Evolutionary conservation across 1,284 basidiomycete genomes (phyloP), one percentile per base, ranked within the genome.

Genomic region (Cryptococcus sp.): DNA sequence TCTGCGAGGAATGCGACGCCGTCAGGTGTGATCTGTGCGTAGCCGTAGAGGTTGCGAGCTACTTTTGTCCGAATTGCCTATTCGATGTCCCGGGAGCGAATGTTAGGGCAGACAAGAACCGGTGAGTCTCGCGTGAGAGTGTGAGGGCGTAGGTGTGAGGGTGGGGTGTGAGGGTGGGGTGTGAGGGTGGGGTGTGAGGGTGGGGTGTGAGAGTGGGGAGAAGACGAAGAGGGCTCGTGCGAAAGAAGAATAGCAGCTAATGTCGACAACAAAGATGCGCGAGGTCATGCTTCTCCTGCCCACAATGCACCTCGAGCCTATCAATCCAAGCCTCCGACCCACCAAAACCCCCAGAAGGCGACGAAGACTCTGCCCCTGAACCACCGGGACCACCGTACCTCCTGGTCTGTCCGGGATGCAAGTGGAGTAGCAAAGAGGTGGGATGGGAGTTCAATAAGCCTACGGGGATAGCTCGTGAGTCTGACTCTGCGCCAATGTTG

Each of bases 61-160:
- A 97, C 77, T 98, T 91, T 74, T 99, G 96, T 71, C 96, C 96
- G 21, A 94, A 95, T 75, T 99, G 96, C 74, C 81, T 98, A n/a
- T 98, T 98, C 75, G 96, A 98, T 69, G 95, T 98, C 4, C 96
- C 95, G 0, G 90, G 88, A 68, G 93, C 96, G 2, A 95, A 91
- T 69, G 93, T 98, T 8, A 83, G 94, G 60, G 91, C 87, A 7
- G 94, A 98, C 77, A 94, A 93, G 82, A 97, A 96, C 69, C 83
- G 92, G 88, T 89, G 33, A 60, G 77, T 61, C 13, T 53, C 60
- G 13, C 21, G 9, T 33, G 9, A 9, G 28, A n/a, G n/a, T n/a
- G n/a, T n/a, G n/a, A n/a, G n/a, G n/a, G n/a, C n/a, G 28, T 33
- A 33, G 6, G 11, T 52, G 8, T 2, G 16, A 40, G 13, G 18